Conservation (phyloP, 2,329 filamentous ascomycete genomes). For the Claviceps quebecensis region DNA sequence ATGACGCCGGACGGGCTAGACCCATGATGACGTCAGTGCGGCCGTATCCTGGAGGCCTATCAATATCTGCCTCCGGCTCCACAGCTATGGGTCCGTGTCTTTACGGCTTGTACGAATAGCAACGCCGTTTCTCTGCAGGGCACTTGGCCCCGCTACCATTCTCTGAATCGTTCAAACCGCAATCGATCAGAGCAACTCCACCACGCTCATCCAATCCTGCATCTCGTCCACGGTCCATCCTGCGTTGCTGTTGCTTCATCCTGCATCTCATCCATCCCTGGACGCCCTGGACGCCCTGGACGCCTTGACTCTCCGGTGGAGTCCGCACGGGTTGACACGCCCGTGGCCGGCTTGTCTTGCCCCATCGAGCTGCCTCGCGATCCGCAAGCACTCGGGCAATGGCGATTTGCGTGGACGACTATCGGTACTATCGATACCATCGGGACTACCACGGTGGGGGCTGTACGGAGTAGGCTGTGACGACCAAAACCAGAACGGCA, state of each 20-base stretch:
- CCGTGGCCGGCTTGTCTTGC: neutral
- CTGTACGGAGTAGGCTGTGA: neutral
- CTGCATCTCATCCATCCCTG: too few species aligned
- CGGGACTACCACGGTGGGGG: too few species aligned
- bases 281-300: too few species aligned
- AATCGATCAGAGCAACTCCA: too few species aligned
- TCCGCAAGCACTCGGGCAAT: conserved; percentile 1
- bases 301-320: too few species aligned
- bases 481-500: neutral
- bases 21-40: conserved; percentile 19
- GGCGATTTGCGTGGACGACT: neutral
- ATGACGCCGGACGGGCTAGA: conserved; percentile 6
- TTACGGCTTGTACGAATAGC: too few species aligned
- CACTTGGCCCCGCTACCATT: too few species aligned
- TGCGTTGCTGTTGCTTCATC: too few species aligned
- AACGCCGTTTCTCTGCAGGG: too few species aligned
- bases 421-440: neutral
- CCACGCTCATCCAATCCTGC: too few species aligned
- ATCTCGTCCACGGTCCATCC: too few species aligned
- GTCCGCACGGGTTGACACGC: neutral
- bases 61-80: conserved; percentile 9
- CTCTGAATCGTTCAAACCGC: too few species aligned
- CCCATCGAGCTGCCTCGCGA: neutral
- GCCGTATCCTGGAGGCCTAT: conserved; percentile 8
- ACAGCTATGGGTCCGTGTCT: conserved; percentile 4